These are phyloP conservation scores for Penicillium cinerascens DNA, from an alignment of 495 filamentous ascomycete species.

Conservation along the genomic window DNA sequence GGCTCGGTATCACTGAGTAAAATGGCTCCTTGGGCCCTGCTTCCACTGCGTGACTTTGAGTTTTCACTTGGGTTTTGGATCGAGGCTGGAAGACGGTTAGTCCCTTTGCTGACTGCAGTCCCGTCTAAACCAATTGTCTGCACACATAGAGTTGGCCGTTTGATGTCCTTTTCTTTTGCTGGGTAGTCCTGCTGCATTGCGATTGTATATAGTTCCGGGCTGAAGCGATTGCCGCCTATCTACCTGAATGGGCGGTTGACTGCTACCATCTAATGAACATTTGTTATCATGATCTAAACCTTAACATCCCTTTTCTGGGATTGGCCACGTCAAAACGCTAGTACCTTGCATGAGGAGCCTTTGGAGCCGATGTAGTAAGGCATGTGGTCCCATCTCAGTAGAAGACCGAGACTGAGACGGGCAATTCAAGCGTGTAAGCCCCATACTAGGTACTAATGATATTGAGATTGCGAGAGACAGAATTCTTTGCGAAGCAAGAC, in stretches of 20 bases:
- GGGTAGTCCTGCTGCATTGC: conserved; percentile 19
- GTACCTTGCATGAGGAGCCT: no score
- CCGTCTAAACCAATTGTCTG: conserved; percentile 7
- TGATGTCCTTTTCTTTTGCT: conserved; percentile 7
- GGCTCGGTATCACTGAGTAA: conserved; percentile 38
- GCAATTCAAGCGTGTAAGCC: no score
- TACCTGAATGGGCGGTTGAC: conserved; percentile 7
- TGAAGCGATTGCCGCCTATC: conserved; percentile 7
- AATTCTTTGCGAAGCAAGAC: neutral
- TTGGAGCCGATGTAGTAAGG: neutral
- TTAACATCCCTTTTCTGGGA: neutral
- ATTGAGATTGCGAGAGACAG: neutral
- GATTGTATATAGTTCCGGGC: conserved; percentile 27
- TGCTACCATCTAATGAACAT: conserved; percentile 16
- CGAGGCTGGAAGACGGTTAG: neutral
- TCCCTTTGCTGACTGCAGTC: neutral
- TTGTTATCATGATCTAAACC: neutral
- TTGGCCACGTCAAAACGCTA: neutral
- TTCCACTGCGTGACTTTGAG: neutral
- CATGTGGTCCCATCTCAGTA: neutral
- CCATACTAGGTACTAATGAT: no score
- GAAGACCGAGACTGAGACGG: no score
- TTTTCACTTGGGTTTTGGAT: conserved; percentile 13
- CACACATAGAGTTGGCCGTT: conserved; percentile 24
- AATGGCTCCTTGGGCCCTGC: neutral